Evolutionary conservation across 306 rosid species (phyloP).

Genomic region (Trifolium fragiferum): DNA sequence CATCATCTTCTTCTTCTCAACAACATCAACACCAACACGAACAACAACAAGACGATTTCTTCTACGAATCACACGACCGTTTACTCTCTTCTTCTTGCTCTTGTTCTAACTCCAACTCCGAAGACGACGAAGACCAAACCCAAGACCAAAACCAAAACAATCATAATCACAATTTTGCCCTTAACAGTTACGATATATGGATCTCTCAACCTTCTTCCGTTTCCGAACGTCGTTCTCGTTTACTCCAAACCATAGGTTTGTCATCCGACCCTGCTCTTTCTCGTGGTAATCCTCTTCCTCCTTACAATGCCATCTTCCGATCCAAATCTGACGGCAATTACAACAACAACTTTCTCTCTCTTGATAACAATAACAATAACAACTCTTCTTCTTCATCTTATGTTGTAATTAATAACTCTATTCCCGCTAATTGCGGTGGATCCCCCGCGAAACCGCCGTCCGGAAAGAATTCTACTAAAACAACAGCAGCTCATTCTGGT

Average conservation of each 20-base stretch:
- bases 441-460: conserved; percentile 67
- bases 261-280: conserved; percentile 64
- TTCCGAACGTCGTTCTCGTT: conserved; percentile 82
- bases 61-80: conserved; percentile 93
- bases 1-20: background rate
- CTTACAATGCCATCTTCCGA: conserved; percentile 45
- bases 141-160: background rate
- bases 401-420: conserved; percentile 48
- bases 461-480: conserved; percentile 52
- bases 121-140: conserved; percentile 47
- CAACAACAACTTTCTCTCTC: too few species aligned
- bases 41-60: conserved; percentile 46
- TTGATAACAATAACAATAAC: too few species aligned
- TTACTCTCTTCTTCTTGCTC: conserved; percentile 84
- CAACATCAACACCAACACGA: conserved; percentile 15
- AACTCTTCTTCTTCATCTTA: conserved; percentile 37
- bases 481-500: conserved; percentile 42
- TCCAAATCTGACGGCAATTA: conserved; percentile 62
- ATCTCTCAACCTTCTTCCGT: conserved; percentile 92
- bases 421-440: conserved; percentile 38
- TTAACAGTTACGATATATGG: conserved; percentile 80
- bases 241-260: conserved; percentile 80
- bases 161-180: conserved; percentile 38
- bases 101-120: conserved; percentile 84
- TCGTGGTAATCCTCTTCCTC: conserved; percentile 37